A percentile compares a stretch with the other conserved stretches of the same genome.
phyloP scores from a whole-genome alignment of 1,284 basidiomycete species.

The Sutorius eximius region DNA sequence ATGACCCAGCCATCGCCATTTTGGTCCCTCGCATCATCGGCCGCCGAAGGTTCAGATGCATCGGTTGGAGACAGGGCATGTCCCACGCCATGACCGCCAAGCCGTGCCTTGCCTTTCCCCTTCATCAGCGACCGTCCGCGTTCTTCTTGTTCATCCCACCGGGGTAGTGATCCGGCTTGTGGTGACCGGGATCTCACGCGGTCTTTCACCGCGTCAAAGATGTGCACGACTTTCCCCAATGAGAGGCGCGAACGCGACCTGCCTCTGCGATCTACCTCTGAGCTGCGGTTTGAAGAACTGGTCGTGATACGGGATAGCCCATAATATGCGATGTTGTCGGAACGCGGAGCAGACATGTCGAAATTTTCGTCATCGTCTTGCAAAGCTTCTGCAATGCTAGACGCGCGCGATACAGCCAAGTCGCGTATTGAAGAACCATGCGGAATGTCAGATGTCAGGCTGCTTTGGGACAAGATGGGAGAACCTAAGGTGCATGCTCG shows the following conservation, averaged over 20 bases:
- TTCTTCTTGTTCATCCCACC: slow-evolving; percentile 19
- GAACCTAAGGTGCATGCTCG: slow-evolving; percentile 15
- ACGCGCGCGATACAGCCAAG: slow-evolving; percentile 33
- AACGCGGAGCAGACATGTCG: background rate
- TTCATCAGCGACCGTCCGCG: slow-evolving; percentile 27
- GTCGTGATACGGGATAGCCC: slow-evolving; percentile 20
- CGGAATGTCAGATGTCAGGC: slow-evolving; percentile 2
- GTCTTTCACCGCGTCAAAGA: slow-evolving; percentile 43
- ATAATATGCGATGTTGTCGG: slow-evolving; percentile 12
- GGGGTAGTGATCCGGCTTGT: slow-evolving; percentile 12
- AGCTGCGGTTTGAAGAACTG: slow-evolving; percentile 16
- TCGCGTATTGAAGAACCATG: slow-evolving; percentile 17
- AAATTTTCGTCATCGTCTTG: slow-evolving; percentile 26
- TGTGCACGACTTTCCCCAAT: slow-evolving; percentile 37
- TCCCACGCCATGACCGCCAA: background rate
- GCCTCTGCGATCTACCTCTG: slow-evolving; percentile 24
- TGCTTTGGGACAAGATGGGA: background rate
- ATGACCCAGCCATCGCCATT: slow-evolving; percentile 80
- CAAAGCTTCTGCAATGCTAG: slow-evolving; percentile 40
- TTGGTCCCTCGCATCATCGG: slow-evolving; percentile 41
- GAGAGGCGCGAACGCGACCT: slow-evolving; percentile 41
- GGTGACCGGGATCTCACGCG: slow-evolving; percentile 44
- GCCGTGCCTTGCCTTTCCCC: slow-evolving; percentile 16
- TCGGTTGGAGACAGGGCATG: slow-evolving; percentile 1
- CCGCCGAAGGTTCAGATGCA: slow-evolving; percentile 22